Conservation (phyloP, 2,329 filamentous ascomycete genomes). For the Sarocladiaceae sp. region DNA sequence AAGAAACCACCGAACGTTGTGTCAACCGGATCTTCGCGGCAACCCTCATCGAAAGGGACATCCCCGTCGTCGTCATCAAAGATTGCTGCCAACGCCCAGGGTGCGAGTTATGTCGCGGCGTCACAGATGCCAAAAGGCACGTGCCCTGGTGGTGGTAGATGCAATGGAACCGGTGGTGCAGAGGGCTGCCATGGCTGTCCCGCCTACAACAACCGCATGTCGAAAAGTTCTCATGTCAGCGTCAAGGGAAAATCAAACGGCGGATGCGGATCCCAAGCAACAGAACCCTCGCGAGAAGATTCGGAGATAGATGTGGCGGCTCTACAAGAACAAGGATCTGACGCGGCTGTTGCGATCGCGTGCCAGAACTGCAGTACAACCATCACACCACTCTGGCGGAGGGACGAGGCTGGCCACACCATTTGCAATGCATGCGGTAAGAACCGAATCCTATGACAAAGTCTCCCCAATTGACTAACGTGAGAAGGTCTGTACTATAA, state of each 20-base stretch:
- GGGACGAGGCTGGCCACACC: constrained; percentile 89
- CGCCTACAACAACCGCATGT: constrained; percentile 93
- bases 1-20: constrained; percentile 64
- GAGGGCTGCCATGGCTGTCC: constrained; percentile 94
- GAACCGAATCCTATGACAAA: constrained; percentile 27
- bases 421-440: constrained; percentile 98
- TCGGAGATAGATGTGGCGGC: constrained; percentile 30
- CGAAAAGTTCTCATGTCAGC: constrained; percentile 73
- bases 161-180: constrained; percentile 92
- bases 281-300: neutral
- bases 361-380: constrained; percentile 97
- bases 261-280: constrained; percentile 22
- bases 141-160: constrained; percentile 88
- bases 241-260: constrained; percentile 41
- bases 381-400: constrained; percentile 90
- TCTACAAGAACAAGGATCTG: constrained; percentile 28
- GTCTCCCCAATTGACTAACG: neutral
- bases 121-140: constrained; percentile 75
- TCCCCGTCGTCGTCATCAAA: constrained; percentile 23
- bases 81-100: constrained; percentile 32
- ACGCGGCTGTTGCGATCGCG: constrained; percentile 59
- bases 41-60: constrained; percentile 30
- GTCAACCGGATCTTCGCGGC: constrained; percentile 34
- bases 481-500: constrained; percentile 83
- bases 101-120: constrained; percentile 69